Evolutionary conservation across 306 rosid species (phyloP), one percentile per base, ranked within the genome.

Genomic region (Malus fusca): DNA sequence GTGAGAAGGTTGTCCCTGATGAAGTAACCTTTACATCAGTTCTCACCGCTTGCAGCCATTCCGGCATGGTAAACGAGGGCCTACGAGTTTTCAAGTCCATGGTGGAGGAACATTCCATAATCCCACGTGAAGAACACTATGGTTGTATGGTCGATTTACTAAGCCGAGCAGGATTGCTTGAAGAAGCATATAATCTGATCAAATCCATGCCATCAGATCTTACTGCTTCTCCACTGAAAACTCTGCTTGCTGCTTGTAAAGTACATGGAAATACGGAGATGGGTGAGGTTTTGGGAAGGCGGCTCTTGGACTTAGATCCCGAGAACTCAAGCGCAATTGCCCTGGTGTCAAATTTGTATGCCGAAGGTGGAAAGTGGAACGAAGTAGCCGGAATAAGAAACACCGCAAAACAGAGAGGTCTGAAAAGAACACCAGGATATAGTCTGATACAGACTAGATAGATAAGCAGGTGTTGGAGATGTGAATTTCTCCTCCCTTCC

Each of bases 41-140:
- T 51, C 88, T 87, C 78, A 77, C 87, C 68, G 88, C 88, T 64
- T 87, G 90, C 66, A 87, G 90, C 70, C 90, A 87, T 77, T 77
- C 88, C 25, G 87, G 88, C 46, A 75, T 84, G 61, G 81, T 87
- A 52, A 84, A 84, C 60, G 79, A 79, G 68, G 90, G 90, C 62
- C 64, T 87, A 62, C 72, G 15, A 59, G 66, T 82, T 28, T 84
- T 84, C 65, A 71, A 72, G 66, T 77, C 70, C 51, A 84, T 87
- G 88, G 74, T 69, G 59, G 64, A 80, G 26, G 84, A 84, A 66
- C 80, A 84, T 19, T 40, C 55, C 17, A 72, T 87, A 30, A 61
- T 75, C 73, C 90, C 88, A 13, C 64, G 75, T 60, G 90, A 84
- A 84, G 84, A 77, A 71, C 90, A 87, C 80, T 82, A 78, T 73